Percentiles rank a stretch among this genome's conserved stretches.
Conservation (phyloP, 1,284 basidiomycete genomes). For the Moniliella sp. region DNA sequence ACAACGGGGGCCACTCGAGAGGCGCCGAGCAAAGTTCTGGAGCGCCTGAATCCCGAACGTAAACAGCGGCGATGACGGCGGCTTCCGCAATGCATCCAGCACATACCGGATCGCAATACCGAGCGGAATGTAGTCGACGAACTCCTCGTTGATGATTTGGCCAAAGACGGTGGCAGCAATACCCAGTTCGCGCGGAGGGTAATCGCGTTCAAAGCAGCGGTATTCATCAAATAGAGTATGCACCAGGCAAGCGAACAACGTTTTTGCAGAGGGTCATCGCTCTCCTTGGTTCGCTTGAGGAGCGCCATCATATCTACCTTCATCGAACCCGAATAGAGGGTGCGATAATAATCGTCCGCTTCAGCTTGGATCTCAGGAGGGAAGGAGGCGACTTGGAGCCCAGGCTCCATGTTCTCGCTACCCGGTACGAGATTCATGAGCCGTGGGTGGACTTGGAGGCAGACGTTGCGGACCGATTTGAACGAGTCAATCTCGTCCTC, state of each 20-base stretch:
- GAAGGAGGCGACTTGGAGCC: conserved; percentile 71
- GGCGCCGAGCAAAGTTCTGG: conserved; percentile 60
- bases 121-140: conserved; percentile 83
- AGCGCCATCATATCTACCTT: conserved; percentile 70
- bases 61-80: conserved; percentile 77
- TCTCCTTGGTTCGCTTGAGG: conserved; percentile 61
- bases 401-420: conserved; percentile 61
- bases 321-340: conserved; percentile 82
- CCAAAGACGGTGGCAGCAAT: conserved; percentile 95
- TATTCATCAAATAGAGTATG: conserved; percentile 99
- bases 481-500: conserved; percentile 62
- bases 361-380: conserved; percentile 69
- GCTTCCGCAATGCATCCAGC: conserved; percentile 55
- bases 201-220: conserved; percentile 83
- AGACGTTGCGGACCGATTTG: conserved; percentile 74
- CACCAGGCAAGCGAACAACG: conserved; percentile 93
- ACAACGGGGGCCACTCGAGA: conserved; percentile 86
- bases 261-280: too few relatives aligned
- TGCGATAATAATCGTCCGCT: conserved; percentile 69
- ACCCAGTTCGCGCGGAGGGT: conserved; percentile 74
- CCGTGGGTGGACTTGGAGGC: conserved; percentile 82
- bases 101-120: conserved; percentile 94
- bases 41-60: conserved; percentile 85
- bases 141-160: conserved; percentile 73
- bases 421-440: conserved; percentile 83